Conservation (phyloP, 1,284 basidiomycete species). For the Flammula alnicola region DNA sequence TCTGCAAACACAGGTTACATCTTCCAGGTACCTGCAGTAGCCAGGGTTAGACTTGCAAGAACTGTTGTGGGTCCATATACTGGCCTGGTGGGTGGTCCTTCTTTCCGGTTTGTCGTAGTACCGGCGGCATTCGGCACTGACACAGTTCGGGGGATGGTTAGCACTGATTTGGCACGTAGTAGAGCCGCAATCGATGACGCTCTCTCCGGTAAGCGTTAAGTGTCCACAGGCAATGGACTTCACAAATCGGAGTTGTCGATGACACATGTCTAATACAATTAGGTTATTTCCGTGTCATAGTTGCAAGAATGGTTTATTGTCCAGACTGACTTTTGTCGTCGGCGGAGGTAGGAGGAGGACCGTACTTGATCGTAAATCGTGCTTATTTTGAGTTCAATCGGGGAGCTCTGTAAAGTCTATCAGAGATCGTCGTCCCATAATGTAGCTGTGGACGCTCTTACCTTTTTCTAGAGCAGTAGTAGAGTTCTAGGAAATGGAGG, state of each 20-base stretch:
- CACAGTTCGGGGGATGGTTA: slow-evolving; percentile 55
- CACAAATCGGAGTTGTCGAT: slow-evolving; percentile 60
- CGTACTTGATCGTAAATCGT: slow-evolving; percentile 39
- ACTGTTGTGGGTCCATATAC: slow-evolving; percentile 12
- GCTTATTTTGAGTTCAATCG: slow-evolving; percentile 41
- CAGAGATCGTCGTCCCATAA: slow-evolving; percentile 29
- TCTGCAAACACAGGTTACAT: slow-evolving; percentile 44
- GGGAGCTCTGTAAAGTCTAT: slow-evolving; percentile 32
- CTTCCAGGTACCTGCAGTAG: slow-evolving; percentile 41
- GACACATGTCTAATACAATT: slow-evolving; percentile 56
- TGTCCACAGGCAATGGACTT: slow-evolving; percentile 58
- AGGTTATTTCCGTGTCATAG: slow-evolving; percentile 33
- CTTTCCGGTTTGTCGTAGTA: slow-evolving; percentile 54
- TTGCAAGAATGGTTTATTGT: slow-evolving; percentile 30
- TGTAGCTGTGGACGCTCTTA: slow-evolving; percentile 20
- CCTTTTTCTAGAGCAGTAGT: slow-evolving; percentile 15
- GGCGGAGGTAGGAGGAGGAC: slow-evolving; percentile 67
- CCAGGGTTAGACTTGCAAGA: background rate
- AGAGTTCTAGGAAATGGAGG: slow-evolving; percentile 9
- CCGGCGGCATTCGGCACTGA: slow-evolving; percentile 54
- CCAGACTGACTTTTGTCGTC: slow-evolving; percentile 48
- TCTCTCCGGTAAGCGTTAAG: slow-evolving; percentile 53
- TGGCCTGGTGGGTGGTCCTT: slow-evolving; percentile 39
- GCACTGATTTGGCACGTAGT: slow-evolving; percentile 50
- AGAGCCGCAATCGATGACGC: slow-evolving; percentile 57